Evolutionary conservation across 805 yeast genomes (phyloP), one percentile per base, ranked within the genome.

Genomic region (Sugiyamaella marilandica): DNA sequence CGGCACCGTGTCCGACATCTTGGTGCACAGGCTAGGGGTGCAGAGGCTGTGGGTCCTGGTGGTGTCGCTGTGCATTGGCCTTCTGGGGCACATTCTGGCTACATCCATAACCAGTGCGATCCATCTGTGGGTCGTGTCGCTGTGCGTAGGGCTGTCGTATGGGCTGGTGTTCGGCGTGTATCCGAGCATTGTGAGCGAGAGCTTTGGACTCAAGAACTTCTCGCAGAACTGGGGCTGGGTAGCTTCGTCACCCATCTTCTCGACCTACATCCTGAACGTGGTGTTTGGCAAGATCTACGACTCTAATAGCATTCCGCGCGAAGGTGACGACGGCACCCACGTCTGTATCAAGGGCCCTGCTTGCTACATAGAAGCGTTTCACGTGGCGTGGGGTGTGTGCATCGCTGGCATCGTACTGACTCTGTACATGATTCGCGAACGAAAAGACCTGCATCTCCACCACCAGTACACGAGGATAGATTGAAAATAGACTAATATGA

Each of bases 191-290:
- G 77, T 84, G 13, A 79, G 87, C 19, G 91, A 86, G 57, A 67
- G 75, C 14, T 86, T 85, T 68, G 94, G 92, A 1, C 76, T 86
- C 70, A 73, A 71, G 18, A 74, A 77, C 49, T 84, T 85, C 62
- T 78, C 87, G 4, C 80, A 77, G 57, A 84, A 84, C 61, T 86
- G 89, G 87, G 95, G 95, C 0, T 63, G 81, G 34, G 76, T 84
- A 13, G 80, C 83, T 13, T 62, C 82, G 44, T 80, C 89, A 0
- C 90, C 94, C 1, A 77, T 83, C 8, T 55, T 82, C 0, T 80
- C 87, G 1, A 77, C 84, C 44, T 77, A 78, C 58, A 67, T 77
- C 52, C 74, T 85, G 56, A 84, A 87, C 35, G 71, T 74, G 31
- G 65, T 82, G 41, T 83, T 85, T 67, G 94, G 92, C 8, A 63